Base-by-base conservation (phyloP, 768 basidiomycete genomes). In the Leccinum subtestaceum region DNA sequence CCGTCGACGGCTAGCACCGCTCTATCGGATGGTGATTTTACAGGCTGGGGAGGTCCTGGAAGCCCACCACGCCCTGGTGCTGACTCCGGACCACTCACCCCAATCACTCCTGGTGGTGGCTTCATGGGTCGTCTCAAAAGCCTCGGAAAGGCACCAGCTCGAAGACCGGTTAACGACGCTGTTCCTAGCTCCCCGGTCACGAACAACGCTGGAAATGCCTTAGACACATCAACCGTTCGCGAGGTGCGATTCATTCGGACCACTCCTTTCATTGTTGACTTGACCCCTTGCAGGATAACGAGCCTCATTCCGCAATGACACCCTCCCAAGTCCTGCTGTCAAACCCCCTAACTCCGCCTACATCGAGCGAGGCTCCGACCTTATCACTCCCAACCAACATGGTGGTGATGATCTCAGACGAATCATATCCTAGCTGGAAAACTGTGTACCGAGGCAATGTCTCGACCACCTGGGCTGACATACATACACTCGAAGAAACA, bases 121-220 rank as follows among this genome's bases (percentile, higher is more conserved):
- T 72, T 95, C 55, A 95, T 95, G 82, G 90, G 92, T 1, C 82
- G 89, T 61, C 72, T 95, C 59, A 91, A 87, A 71, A 86, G 76
- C 55, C 83, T 95, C 61, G 88, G 88, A 9, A 89, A 87, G 72
- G 81, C 76, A 53, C 72, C 79, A 51, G 78, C 75, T 62, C 73
- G 76, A 63, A 75, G 53, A 47, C 32, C 57, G 9, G 19, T 46
- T 4, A 69, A 55, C 2, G 72, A 73, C 29, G 17, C 36, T n/a
- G 29, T 54, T 21, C 68, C 67, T 17, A 70, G 62, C 34, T 72
- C 74, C 46, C 68, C 73, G 13, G 58, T 66, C 27, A 56, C 56
- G 32, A 62, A 11, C 48, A 61, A 47, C 54, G 36, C 52, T 38
- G 64, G 61, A 6, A 62, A 55, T 47, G 7, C 25, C 3, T n/a